Conservation (phyloP, 2,329 filamentous ascomycete genomes). For the Elsinoe perseae region DNA sequence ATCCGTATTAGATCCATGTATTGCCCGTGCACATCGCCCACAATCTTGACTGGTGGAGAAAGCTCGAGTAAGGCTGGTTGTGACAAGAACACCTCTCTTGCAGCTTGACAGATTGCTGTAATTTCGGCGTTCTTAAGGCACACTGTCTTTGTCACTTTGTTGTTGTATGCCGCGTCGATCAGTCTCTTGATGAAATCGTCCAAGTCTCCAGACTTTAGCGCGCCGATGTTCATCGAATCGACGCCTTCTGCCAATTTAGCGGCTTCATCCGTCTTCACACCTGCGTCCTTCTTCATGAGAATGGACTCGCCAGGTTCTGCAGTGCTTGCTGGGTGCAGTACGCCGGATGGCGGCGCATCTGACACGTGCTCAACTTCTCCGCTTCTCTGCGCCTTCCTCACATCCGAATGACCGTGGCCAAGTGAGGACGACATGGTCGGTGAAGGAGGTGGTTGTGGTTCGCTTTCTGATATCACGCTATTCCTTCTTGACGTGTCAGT, state of each 20-base stretch:
- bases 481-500: constrained; percentile 32
- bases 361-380: constrained; percentile 94
- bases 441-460: constrained; percentile 60
- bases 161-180: constrained; percentile 87
- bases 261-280: constrained; percentile 25
- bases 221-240: constrained; percentile 67
- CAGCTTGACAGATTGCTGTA: constrained; percentile 81
- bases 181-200: constrained; percentile 96
- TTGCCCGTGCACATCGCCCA: constrained; percentile 92
- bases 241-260: constrained; percentile 22
- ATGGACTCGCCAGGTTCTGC: constrained; percentile 77
- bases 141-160: constrained; percentile 95
- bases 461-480: constrained; percentile 20
- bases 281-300: constrained; percentile 68
- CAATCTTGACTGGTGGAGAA: constrained; percentile 92
- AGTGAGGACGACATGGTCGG: constrained; percentile 72
- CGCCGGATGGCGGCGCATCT: constrained; percentile 70
- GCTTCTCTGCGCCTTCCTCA: constrained; percentile 70
- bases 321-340: constrained; percentile 44
- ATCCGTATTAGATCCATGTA: constrained; percentile 93
- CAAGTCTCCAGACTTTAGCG: constrained; percentile 85
- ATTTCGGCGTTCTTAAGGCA: constrained; percentile 98
- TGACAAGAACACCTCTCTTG: constrained; percentile 78
- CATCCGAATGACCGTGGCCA: constrained; percentile 65
- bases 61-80: constrained; percentile 90